These are phyloP conservation scores for Eimeria sp. DNA, from an alignment of 169 alveolate species.

Conservation along the genomic window DNA sequence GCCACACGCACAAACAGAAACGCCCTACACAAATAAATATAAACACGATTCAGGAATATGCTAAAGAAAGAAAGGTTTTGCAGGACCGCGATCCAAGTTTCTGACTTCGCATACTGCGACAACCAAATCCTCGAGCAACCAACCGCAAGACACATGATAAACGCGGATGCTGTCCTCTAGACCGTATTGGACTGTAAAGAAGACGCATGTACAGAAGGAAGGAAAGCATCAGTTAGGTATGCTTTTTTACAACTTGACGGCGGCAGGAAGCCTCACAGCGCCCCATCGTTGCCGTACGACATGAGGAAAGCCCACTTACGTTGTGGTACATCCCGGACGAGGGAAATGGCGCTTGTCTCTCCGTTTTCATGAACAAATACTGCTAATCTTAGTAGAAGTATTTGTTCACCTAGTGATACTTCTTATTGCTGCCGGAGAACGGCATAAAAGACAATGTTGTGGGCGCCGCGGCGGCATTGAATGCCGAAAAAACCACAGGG, in stretches of 20 bases:
- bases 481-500: no score
- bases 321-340: not conserved
- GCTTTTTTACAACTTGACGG: not conserved
- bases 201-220: not conserved
- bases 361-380: not conserved
- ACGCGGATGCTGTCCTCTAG: not conserved
- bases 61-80: not conserved
- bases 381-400: not conserved
- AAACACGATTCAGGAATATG: not conserved
- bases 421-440: no score
- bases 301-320: not conserved
- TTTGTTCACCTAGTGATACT: no score
- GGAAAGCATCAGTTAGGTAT: not conserved
- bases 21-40: not conserved
- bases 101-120: not conserved
- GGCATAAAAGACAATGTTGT: no score
- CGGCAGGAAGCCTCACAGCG: not conserved
- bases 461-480: no score
- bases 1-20: not conserved
- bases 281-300: not conserved
- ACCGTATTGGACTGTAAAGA: not conserved
- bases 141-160: not conserved
- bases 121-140: not conserved
- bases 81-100: not conserved
- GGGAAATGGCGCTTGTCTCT: not conserved